Evolutionary conservation across 2,329 filamentous ascomycete species (phyloP).

Genomic region (Colletotrichum incanum): DNA sequence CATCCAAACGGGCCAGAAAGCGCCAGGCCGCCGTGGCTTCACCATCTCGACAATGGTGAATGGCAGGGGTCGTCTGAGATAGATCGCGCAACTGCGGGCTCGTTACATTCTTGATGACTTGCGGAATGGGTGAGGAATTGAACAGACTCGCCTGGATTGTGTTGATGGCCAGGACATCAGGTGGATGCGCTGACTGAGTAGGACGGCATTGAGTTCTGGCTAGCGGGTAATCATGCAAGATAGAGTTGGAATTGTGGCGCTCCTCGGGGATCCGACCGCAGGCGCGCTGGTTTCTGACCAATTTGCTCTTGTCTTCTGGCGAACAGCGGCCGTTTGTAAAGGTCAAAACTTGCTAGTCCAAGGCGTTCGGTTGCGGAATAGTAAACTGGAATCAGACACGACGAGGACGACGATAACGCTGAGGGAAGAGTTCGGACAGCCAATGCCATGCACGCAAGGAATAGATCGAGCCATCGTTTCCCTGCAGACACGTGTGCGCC

Average conservation of each 20-base stretch:
- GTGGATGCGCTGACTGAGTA: slow-evolving; percentile 3
- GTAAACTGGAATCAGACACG: background rate
- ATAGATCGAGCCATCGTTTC: background rate
- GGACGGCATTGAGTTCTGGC: slow-evolving; percentile 1
- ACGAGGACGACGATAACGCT: background rate
- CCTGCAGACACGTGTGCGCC: slow-evolving; percentile 13
- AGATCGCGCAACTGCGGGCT: background rate
- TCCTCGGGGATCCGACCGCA: slow-evolving; percentile 19
- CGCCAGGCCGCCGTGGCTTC: background rate
- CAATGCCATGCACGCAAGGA: slow-evolving; percentile 1
- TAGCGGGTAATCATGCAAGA: slow-evolving; percentile 5
- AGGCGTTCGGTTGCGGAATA: background rate
- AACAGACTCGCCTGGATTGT: background rate
- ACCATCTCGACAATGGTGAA: background rate
- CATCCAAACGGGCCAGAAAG: background rate
- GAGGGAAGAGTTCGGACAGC: background rate
- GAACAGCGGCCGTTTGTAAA: slow-evolving; percentile 27
- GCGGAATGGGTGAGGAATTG: background rate
- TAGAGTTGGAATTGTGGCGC: slow-evolving; percentile 31
- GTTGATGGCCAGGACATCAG: background rate
- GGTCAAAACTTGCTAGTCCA: background rate
- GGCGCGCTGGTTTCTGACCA: background rate
- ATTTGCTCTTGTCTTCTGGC: slow-evolving; percentile 9
- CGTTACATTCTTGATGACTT: background rate
- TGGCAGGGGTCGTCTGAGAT: background rate